phyloP scores from a whole-genome alignment of 345 rosid species.

The Clausena lansium region DNA sequence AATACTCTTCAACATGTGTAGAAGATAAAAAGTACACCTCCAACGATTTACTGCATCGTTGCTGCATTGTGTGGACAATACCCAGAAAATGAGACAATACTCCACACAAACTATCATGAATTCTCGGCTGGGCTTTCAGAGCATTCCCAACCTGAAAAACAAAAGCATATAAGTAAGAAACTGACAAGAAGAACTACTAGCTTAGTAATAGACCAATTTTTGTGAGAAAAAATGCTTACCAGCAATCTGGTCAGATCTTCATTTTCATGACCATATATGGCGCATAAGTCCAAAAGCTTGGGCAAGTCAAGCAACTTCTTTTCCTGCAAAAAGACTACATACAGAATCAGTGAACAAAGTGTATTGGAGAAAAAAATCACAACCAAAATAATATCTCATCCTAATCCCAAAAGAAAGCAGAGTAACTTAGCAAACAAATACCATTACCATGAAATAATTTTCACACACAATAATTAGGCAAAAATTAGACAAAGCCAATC shows the following conservation, averaged over 20 bases:
- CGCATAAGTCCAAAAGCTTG: slow-evolving; percentile 87
- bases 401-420: neutral
- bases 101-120: slow-evolving; percentile 51
- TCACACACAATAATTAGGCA: neutral
- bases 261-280: slow-evolving; percentile 91
- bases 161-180: neutral
- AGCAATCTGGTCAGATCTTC: slow-evolving; percentile 70
- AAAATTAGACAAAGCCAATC: neutral
- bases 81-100: slow-evolving; percentile 67
- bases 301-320: slow-evolving; percentile 86
- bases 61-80: slow-evolving; percentile 80
- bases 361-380: neutral
- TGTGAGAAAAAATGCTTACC: slow-evolving; percentile 39
- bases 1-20: neutral
- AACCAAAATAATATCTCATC: neutral
- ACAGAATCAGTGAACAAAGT: slow-evolving; percentile 43
- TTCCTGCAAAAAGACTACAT: slow-evolving; percentile 91
- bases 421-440: slow-evolving; percentile 3
- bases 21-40: slow-evolving; percentile 51
- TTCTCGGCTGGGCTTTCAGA: slow-evolving; percentile 59
- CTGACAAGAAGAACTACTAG: neutral
- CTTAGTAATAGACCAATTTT: neutral
- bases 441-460: neutral
- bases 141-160: slow-evolving; percentile 73
- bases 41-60: slow-evolving; percentile 71